Evolutionary conservation across 1,284 basidiomycete genomes (phyloP), one percentile per base, ranked within the genome.

Genomic region (Trichosporon sp.): DNA sequence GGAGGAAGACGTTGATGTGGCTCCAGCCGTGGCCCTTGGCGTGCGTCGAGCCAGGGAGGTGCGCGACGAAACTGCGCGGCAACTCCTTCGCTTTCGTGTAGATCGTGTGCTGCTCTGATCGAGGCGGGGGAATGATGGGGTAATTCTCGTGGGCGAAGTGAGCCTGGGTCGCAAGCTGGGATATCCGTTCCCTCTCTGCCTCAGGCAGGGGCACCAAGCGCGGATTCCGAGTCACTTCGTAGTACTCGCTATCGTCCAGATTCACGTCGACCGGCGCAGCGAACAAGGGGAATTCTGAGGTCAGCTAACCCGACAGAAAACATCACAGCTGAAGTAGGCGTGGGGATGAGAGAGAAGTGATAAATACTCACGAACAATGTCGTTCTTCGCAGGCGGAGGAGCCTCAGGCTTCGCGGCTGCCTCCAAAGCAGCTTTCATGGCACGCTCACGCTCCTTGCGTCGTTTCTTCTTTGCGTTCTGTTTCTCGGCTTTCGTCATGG

Each of bases 391-490:
- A 40, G 16, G 46, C 19, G 31, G 40, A 19, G 70, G 54, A 59
- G 26, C 46, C 32, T 26, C 73, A 21, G 72, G 73, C 4, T 64
- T 64, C 46, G 68, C 56, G 7, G 68, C 71, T 6, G 68, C 68
- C n/a, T 68, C 74, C 1, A 56, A 64, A 14, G 68, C 73, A 2
- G 67, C 56, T 65, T 71, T 76, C 37, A 71, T 67, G 4, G 61
- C 51, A n/a, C 78, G 72, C 63, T 81, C 81, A 61, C 81, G 69
- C 73, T 83, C 79, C 66, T 80, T 81, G 54, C 79, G 67, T 35
- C 81, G 71, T 65, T 79, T 80, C 79, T 82, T 82, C 75, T 81
- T 81, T 6, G 81, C 81, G 71, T 80, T 83, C 70, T 79, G 80
- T 70, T 81, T 80, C 72, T 83, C 81, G 14, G 79, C 79, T 66